phyloP scores from a whole-genome alignment of 306 rosid species.

The Cicer judaicum region DNA sequence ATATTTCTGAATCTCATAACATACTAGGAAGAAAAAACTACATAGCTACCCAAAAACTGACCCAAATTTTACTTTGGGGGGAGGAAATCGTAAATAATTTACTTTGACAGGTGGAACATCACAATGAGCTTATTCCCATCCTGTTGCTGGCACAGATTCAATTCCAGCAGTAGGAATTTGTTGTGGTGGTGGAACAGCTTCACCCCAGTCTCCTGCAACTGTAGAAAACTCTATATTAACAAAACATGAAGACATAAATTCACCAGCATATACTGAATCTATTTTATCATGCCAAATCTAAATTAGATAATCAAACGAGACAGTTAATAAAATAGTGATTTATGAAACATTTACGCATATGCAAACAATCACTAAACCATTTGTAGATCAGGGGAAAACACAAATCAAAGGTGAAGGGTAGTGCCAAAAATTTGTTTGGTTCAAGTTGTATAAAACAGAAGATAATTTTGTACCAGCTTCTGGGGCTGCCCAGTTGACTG shows the following conservation, averaged over 20 bases:
- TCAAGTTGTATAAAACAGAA: background rate
- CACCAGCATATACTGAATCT: background rate
- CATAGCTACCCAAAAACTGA: background rate
- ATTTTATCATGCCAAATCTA: background rate
- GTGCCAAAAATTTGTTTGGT: too few species aligned
- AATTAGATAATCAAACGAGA: background rate
- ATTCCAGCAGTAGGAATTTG: slow-evolving; percentile 3
- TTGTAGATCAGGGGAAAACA: background rate
- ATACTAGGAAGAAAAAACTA: background rate
- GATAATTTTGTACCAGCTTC: slow-evolving; percentile 42
- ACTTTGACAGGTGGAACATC: background rate
- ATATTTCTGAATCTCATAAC: background rate
- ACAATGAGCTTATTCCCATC: background rate
- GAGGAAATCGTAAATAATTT: background rate
- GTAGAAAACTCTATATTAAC: slow-evolving; percentile 1
- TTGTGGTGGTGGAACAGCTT: slow-evolving; percentile 24
- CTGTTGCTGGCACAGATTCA: background rate
- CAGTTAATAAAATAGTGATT: background rate
- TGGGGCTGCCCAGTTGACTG: slow-evolving; percentile 47
- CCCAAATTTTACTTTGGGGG: background rate
- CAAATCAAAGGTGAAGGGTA: too few species aligned
- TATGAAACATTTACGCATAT: background rate
- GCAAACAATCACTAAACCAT: background rate
- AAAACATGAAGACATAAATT: background rate
- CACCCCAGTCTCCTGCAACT: slow-evolving; percentile 47